Evolutionary conservation across 202 grass and related monocot species (phyloP).

Genomic region (Schoenoplectus triqueter): DNA sequence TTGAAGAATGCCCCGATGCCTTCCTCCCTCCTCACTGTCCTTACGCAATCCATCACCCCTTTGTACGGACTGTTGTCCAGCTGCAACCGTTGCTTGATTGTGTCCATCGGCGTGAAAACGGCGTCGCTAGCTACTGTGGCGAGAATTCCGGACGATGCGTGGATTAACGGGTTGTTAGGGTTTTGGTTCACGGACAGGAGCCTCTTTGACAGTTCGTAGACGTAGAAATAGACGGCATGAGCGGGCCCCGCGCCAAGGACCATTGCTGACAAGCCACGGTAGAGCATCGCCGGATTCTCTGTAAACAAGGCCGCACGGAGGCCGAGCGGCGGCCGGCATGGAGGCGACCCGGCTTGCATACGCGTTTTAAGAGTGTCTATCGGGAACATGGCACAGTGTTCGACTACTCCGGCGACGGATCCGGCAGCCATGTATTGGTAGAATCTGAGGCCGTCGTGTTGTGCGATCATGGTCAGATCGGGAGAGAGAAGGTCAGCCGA

Average conservation of each 20-base stretch:
- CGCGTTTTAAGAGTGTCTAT: constrained; percentile 94
- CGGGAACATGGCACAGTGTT: constrained; percentile 96
- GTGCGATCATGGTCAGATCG: constrained; percentile 47
- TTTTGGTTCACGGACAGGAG: constrained; percentile 56
- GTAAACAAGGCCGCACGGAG: constrained; percentile 55
- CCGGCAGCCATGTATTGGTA: constrained; percentile 99
- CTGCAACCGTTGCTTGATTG: constrained; percentile 96
- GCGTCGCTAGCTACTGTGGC: constrained; percentile 86
- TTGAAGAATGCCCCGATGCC: constrained; percentile 67
- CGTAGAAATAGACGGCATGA: constrained; percentile 91
- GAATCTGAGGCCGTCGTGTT: constrained; percentile 85
- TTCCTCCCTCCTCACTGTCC: constrained; percentile 75
- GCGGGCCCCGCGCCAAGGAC: constrained; percentile 83
- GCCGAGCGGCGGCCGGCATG: constrained; percentile 60
- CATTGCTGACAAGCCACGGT: constrained; percentile 91
- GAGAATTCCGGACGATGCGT: constrained; percentile 80
- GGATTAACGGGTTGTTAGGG: constrained; percentile 74
- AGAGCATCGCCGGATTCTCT: constrained; percentile 58
- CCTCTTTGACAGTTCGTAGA: constrained; percentile 84
- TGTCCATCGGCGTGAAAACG: constrained; percentile 98
- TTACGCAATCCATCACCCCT: constrained; percentile 71
- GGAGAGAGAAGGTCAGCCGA: constrained; percentile 42
- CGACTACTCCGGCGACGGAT: constrained; percentile 88
- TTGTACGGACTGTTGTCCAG: constrained; percentile 86
- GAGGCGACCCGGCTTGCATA: constrained; percentile 69